Conservation (phyloP, 1,284 basidiomycete species). For the Ganoderma lingzhi region DNA sequence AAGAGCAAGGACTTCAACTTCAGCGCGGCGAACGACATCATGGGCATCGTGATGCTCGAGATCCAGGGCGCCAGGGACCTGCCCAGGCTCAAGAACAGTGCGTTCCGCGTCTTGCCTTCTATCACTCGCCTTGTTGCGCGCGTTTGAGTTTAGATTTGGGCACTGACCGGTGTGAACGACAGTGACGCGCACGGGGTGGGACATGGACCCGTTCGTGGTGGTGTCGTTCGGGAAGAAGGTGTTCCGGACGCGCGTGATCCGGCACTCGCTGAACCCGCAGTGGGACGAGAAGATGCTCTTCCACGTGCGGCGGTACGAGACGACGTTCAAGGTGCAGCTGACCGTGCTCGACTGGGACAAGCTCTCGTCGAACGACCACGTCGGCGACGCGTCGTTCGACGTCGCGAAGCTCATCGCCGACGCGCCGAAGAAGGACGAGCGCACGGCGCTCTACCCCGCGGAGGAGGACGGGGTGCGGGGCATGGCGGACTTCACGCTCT, state of each 20-base stretch:
- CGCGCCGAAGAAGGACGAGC: constrained; percentile 77
- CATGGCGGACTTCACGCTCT: constrained; percentile 75
- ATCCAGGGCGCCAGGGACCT: constrained; percentile 81
- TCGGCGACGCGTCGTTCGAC: constrained; percentile 80
- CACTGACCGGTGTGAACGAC: neutral
- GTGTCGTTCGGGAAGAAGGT: constrained; percentile 97
- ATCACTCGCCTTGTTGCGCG: neutral
- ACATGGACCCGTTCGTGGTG: constrained; percentile 98
- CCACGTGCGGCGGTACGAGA: constrained; percentile 92
- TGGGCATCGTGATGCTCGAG: constrained; percentile 91
- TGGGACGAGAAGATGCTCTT: constrained; percentile 98
- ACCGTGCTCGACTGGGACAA: constrained; percentile 96
- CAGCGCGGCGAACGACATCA: constrained; percentile 76
- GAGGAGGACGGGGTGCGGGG: constrained; percentile 60
- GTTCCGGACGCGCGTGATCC: constrained; percentile 91
- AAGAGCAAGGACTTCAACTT: constrained; percentile 68
- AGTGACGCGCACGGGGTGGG: constrained; percentile 89
- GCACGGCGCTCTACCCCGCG: constrained; percentile 77
- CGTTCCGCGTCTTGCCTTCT: constrained; percentile 42
- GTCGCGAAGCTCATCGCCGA: constrained; percentile 75
- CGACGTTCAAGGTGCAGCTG: constrained; percentile 79
- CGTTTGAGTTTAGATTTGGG: neutral
- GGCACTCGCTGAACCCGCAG: constrained; percentile 87
- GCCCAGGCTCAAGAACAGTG: constrained; percentile 88
- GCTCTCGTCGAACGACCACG: constrained; percentile 86